Base-by-base conservation (phyloP, 306 rosid genomes). In the Prosopis cineraria region DNA sequence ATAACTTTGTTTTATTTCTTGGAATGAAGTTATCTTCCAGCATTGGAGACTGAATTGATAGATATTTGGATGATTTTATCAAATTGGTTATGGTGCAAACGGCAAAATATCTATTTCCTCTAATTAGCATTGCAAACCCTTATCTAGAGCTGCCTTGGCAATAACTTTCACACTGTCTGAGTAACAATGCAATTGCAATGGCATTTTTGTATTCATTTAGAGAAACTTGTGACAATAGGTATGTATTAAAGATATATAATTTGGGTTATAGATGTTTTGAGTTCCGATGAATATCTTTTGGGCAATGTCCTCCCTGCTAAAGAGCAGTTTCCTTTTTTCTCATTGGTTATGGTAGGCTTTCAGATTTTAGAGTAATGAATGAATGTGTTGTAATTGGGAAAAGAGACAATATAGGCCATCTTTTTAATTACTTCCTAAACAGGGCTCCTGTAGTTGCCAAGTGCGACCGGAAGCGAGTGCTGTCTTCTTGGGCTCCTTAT, bases 391-490 rank as follows among this genome's bases (percentile, higher is more conserved):
- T 74, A 13, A 53, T 70, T 68, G 45, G 2, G 27, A 27, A 11
- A 29, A 29, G 20, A 44, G 29, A 31, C 30, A 77, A 52, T 65
- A 68, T 63, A 17, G 0, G 58, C 29, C 70, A 66, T 72, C 29
- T 20, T 76, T 75, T 45, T 71, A 25, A 68, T 29, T 76, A 3
- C 70, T 81, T 63, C 77, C 70, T 69, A 76, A 70, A 70, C 91
- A 95, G 99, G 82, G 87, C 97, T 83, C 98, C 99, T 31, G 67
- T 93, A 80, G 99, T 95, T 72, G 99, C 98, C 59, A 82, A 82
- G 80, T 90, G 97, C 65, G 99, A 95, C 72, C 83, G 99, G 52
- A 87, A 85, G 83, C 90, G 93, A 63, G 89, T 95, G 76, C 94
- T 93, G 64, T 86, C 97, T 52, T 88, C 93, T 31, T 95, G 97